Evolutionary conservation across 371 early-diverging fungal genomes (phyloP).

Genomic region (Mortierella sp.): DNA sequence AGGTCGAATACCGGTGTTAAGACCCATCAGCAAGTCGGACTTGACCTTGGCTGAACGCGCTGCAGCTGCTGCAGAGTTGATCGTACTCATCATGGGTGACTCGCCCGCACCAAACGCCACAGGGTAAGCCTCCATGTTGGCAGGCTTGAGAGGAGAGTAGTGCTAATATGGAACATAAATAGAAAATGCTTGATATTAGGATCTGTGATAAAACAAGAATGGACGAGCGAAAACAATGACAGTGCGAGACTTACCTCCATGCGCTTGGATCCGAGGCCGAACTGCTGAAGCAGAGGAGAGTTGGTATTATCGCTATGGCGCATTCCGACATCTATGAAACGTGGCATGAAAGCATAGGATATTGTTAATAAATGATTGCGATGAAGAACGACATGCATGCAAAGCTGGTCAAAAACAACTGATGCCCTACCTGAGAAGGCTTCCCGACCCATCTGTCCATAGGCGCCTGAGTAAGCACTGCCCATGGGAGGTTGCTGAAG

Average conservation of each 20-base stretch:
- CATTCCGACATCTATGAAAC: neutral
- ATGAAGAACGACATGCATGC: neutral
- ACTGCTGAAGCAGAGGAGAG: slow-evolving; percentile 37
- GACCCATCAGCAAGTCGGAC: slow-evolving; percentile 48
- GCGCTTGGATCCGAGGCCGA: slow-evolving; percentile 38
- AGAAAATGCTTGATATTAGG: neutral
- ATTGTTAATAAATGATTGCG: neutral
- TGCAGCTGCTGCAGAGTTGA: slow-evolving; percentile 34
- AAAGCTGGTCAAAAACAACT: neutral
- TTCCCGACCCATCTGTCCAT: slow-evolving; percentile 18
- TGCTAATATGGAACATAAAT: neutral
- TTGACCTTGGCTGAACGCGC: slow-evolving; percentile 50
- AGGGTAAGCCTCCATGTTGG: slow-evolving; percentile 37
- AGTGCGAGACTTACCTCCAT: slow-evolving; percentile 27
- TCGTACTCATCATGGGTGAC: slow-evolving; percentile 45
- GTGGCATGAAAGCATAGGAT: neutral
- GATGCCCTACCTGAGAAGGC: slow-evolving; percentile 19
- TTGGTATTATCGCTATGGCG: slow-evolving; percentile 10
- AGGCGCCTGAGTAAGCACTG: slow-evolving; percentile 12
- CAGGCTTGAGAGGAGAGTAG: slow-evolving; percentile 31
- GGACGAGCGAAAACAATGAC: neutral
- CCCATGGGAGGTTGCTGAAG: slow-evolving; percentile 30
- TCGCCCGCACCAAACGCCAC: slow-evolving; percentile 41
- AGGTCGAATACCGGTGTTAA: slow-evolving; percentile 41
- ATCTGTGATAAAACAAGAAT: neutral